Evolutionary conservation across 2,329 filamentous ascomycete genomes (phyloP), one percentile per base, ranked within the genome.

Genomic region (Aspergillus flavus): DNA sequence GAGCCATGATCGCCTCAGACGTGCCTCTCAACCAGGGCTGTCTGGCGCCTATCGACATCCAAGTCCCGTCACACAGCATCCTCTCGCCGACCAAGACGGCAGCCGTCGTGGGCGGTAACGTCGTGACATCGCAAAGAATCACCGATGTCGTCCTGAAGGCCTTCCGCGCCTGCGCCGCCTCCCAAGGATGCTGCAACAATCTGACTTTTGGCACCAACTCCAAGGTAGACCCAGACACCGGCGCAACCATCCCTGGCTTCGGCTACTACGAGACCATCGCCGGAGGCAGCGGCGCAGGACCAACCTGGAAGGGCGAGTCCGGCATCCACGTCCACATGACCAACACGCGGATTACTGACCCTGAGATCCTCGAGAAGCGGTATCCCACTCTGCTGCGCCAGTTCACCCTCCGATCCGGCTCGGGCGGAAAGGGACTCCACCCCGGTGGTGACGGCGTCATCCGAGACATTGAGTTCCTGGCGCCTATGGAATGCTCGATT

Each of bases 251-350:
- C n/a, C 87, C 87, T 41, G 92, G 92, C 0, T 95, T 95, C 73
- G 92, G 92, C 11, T 95, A 94, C 81, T 94, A 94, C 75, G 92
- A 95, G 77, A 95, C 92, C 3, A 94, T 95, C 64, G 91, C 91
- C 0, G 92, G 92, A 46, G 92, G 92, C 3, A 89, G 86, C 52
- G 92, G 91, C 50, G 92, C 92, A 0, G 92, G 92, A 0, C 86
- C 89, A 0, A 84, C 85, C 26, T 95, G 92, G 92, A 84, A 89
- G 63, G 92, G 92, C 28, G 90, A 91, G 28, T 88, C 84, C 62
- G 91, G 91, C 26, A 90, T 94, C 39, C 91, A 95, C 74, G 91
- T 88, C 4, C 91, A 94, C 79, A 94, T 94, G 91, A 95, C 92
- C 12, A 96, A 95, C 76, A 95, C 91, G 1, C 86, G 92, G 6